These are phyloP conservation scores for Diaporthe eres DNA, from an alignment of 2,329 filamentous ascomycete species.

Conservation along the genomic window DNA sequence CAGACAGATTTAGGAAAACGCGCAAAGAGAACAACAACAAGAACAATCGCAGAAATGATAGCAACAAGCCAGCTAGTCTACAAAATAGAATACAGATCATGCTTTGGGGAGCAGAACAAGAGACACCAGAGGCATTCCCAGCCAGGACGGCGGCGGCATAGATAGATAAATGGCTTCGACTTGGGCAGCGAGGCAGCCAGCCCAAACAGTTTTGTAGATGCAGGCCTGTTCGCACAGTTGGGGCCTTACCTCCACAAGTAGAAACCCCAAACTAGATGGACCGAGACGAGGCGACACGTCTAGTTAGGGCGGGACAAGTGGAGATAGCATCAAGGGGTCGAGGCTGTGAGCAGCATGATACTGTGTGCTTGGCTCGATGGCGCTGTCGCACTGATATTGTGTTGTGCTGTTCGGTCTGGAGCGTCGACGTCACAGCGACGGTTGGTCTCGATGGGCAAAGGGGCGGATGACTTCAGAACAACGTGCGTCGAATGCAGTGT, in stretches of 20 bases:
- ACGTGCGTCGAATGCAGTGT: slow-evolving; percentile 1
- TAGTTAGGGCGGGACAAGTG: neutral
- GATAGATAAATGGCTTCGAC: neutral
- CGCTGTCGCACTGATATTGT: neutral
- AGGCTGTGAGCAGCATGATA: neutral
- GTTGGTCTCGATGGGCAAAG: neutral
- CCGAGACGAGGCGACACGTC: neutral
- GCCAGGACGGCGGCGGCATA: neutral
- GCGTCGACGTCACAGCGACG: slow-evolving; percentile 12
- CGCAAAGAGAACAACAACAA: neutral
- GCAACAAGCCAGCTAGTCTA: neutral
- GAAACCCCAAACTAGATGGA: neutral
- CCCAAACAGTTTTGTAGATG: neutral
- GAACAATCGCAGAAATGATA: neutral
- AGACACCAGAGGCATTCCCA: neutral
- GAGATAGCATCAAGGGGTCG: neutral
- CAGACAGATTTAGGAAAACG: neutral
- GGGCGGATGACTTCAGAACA: slow-evolving; percentile 5
- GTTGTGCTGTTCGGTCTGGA: neutral
- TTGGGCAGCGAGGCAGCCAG: neutral
- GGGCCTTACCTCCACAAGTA: slow-evolving; percentile 27
- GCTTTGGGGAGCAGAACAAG: neutral
- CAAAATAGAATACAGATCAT: neutral
- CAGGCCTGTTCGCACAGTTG: neutral
- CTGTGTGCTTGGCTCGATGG: neutral